These are phyloP conservation scores for Clavulina sp. DNA, from an alignment of 768 basidiomycete genomes.

Conservation along the genomic window DNA sequence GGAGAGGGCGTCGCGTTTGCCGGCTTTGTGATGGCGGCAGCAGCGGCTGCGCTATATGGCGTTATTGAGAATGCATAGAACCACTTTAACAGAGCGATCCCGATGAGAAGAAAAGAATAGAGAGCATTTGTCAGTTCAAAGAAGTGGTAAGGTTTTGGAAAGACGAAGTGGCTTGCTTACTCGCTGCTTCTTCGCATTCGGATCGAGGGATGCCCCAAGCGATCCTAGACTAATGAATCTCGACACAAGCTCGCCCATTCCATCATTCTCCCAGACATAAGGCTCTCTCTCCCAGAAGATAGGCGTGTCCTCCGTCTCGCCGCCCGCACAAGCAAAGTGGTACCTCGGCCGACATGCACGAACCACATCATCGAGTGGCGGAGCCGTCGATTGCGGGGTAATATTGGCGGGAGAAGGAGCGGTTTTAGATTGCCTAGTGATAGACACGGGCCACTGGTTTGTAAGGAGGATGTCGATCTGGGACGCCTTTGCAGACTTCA, in stretches of 20 bases:
- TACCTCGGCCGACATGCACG: conserved; percentile 65
- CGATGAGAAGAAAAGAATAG: neutral
- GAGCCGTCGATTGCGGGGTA: conserved; percentile 24
- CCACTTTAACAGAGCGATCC: too few species aligned
- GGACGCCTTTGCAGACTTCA: conserved; percentile 43
- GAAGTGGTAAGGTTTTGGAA: too few species aligned
- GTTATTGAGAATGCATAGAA: conserved; percentile 91
- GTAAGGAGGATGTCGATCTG: conserved; percentile 70
- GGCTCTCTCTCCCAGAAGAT: conserved; percentile 95
- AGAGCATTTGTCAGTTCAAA: neutral
- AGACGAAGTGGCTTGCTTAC: conserved; percentile 28
- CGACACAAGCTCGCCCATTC: conserved; percentile 37
- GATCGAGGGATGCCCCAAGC: conserved; percentile 41
- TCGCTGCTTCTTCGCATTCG: conserved; percentile 60
- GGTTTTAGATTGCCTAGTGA: conserved; percentile 42
- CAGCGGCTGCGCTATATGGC: conserved; percentile 27
- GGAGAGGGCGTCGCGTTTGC: conserved; percentile 36
- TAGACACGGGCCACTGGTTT: conserved; percentile 53
- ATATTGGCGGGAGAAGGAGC: conserved; percentile 33
- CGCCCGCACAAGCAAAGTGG: conserved; percentile 56
- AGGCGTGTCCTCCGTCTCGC: conserved; percentile 28
- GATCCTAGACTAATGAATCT: conserved; percentile 77
- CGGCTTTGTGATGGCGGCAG: conserved; percentile 27
- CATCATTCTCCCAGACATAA: conserved; percentile 56
- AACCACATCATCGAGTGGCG: conserved; percentile 47